These are phyloP conservation scores for Alternaria sp. DNA, from an alignment of 2,329 filamentous ascomycete genomes.

Conservation along the genomic window DNA sequence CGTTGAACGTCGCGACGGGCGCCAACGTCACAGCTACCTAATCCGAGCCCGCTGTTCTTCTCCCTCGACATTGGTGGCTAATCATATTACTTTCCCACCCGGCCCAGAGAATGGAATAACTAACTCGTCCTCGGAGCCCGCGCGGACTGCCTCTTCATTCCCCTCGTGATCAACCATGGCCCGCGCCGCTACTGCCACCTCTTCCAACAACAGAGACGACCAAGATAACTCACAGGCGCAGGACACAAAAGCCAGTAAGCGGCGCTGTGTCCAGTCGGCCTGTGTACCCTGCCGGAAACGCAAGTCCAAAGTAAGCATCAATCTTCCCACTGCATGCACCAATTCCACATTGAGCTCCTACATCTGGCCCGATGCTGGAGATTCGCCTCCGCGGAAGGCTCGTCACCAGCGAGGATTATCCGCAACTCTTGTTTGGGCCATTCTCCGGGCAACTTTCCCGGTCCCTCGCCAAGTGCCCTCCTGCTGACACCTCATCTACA, in stretches of 20 bases:
- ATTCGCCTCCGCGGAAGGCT: slow-evolving; percentile 29
- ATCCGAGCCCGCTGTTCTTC: slow-evolving; percentile 1
- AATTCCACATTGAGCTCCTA: not conserved
- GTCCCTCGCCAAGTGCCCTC: not conserved
- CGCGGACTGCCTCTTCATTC: slow-evolving; percentile 6
- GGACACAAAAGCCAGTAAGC: slow-evolving; percentile 37
- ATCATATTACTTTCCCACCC: slow-evolving; percentile 2
- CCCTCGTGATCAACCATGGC: slow-evolving; percentile 31
- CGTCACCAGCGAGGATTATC: not conserved
- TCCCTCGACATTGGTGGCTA: slow-evolving; percentile 14
- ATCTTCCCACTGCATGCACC: not conserved
- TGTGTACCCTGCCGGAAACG: slow-evolving; percentile 59
- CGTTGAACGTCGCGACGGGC: slow-evolving; percentile 12
- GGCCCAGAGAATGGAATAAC: slow-evolving; percentile 23
- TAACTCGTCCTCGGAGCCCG: slow-evolving; percentile 28
- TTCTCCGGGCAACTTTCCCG: not conserved
- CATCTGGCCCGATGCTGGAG: slow-evolving; percentile 9
- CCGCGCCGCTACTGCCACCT: slow-evolving; percentile 31
- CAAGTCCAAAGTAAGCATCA: slow-evolving; percentile 54
- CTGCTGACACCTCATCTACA: slow-evolving; percentile 34
- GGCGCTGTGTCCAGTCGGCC: slow-evolving; percentile 48
- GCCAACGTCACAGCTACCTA: slow-evolving; percentile 18
- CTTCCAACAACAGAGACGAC: slow-evolving; percentile 27
- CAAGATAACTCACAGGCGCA: slow-evolving; percentile 22
- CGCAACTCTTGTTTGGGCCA: not conserved